Percentiles rank a stretch among this genome's conserved stretches.
Evolutionary conservation across 2,329 filamentous ascomycete genomes (phyloP).

Genomic region (Mycosphaerella sp.): DNA sequence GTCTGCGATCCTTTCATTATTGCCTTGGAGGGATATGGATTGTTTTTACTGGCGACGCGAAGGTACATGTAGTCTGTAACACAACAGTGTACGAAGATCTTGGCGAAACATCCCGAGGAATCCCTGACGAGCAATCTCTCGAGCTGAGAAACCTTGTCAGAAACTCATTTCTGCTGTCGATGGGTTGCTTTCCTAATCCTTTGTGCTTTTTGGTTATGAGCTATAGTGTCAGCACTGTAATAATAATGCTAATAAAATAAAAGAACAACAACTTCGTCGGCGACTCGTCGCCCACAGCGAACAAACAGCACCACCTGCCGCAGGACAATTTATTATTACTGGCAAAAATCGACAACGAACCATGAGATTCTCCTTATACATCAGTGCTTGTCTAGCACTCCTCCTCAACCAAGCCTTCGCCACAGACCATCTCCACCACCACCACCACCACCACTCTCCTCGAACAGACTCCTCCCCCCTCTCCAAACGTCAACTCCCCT

Average conservation of each 20-base stretch:
- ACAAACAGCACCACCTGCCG: background rate
- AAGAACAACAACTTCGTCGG: too few relatives aligned
- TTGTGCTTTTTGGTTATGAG: too few relatives aligned
- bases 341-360: background rate
- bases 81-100: too few relatives aligned
- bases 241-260: too few relatives aligned
- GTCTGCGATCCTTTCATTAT: too few relatives aligned
- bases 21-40: too few relatives aligned
- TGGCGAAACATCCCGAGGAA: background rate
- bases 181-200: too few relatives aligned
- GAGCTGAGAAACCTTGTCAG: background rate
- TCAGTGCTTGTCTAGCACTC: background rate
- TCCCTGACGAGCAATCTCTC: background rate
- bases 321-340: background rate
- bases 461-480: too few relatives aligned
- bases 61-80: too few relatives aligned
- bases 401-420: background rate
- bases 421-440: background rate
- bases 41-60: too few relatives aligned
- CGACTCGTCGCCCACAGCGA: too few relatives aligned
- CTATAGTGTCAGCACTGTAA: too few relatives aligned
- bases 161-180: background rate
- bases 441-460: background rate
- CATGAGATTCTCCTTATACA: background rate
- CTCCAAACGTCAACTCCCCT: conserved; percentile 6